Evolutionary conservation across 495 filamentous ascomycete genomes (phyloP).

Genomic region (Cairneyella variabilis): DNA sequence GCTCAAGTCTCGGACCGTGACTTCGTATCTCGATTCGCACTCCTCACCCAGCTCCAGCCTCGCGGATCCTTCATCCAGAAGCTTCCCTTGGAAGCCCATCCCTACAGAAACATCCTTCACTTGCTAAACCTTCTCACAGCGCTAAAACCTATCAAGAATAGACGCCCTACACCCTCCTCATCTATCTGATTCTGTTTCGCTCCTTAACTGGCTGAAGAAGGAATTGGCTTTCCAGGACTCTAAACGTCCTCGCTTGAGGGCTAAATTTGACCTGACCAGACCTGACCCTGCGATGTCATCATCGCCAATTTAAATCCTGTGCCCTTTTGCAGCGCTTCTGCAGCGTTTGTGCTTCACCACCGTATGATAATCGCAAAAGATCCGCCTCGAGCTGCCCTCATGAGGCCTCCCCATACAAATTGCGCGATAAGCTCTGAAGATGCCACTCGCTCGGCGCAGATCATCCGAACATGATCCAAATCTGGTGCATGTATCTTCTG

Average conservation of each 20-base stretch:
- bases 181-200: constrained; percentile 3
- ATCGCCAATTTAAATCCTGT: not conserved
- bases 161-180: constrained; percentile 18
- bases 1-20: too few relatives aligned
- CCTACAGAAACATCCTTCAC: constrained; percentile 8
- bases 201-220: not conserved
- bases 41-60: too few relatives aligned
- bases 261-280: not conserved
- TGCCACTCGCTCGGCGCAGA: not conserved
- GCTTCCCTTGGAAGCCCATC: not conserved
- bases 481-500: not conserved
- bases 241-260: not conserved
- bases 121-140: constrained; percentile 1
- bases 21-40: too few relatives aligned
- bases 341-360: not conserved
- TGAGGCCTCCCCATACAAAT: not conserved
- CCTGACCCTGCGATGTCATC: not conserved
- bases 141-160: constrained; percentile 16
- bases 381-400: too few relatives aligned
- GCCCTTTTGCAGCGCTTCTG: not conserved
- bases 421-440: not conserved
- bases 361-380: not conserved
- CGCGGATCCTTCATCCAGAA: not conserved
- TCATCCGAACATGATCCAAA: not conserved
- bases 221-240: not conserved